Percentiles rank a stretch among this genome's conserved stretches.
Evolutionary conservation across 805 yeast genomes (phyloP).

Genomic region (Yarrowia sp.): DNA sequence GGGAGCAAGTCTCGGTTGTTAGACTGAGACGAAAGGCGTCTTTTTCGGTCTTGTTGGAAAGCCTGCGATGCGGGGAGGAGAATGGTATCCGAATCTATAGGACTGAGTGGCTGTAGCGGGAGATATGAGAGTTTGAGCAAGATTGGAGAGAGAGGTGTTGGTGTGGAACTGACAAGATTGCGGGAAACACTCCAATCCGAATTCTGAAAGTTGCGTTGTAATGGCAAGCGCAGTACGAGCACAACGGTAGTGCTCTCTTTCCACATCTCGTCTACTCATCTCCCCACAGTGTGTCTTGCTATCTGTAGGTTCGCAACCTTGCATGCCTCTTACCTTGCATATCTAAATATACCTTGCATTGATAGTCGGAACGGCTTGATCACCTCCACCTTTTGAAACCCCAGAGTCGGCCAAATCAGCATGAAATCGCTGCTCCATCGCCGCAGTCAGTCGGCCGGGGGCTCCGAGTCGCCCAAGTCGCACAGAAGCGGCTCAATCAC

Average conservation of each 20-base stretch:
- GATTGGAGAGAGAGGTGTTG: no score
- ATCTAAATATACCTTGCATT: constrained; percentile 28
- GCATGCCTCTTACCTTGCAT: neutral
- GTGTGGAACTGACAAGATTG: no score
- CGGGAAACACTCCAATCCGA: no score
- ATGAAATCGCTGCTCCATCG: constrained; percentile 31
- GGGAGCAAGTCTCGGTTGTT: neutral
- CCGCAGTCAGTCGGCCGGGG: constrained; percentile 32
- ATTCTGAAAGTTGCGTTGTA: no score
- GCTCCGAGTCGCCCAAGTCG: constrained; percentile 2
- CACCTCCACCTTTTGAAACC: neutral
- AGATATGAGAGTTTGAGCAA: neutral
- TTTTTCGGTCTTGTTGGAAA: neutral
- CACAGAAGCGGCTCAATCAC: neutral
- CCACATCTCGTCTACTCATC: no score
- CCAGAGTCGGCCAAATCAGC: neutral
- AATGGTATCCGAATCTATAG: neutral
- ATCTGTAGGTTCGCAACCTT: neutral
- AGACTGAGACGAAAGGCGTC: neutral
- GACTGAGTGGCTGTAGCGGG: neutral
- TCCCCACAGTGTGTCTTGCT: neutral
- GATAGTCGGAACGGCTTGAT: neutral
- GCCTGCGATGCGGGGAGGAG: neutral
- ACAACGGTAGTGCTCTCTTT: no score
- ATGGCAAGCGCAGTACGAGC: no score